Evolutionary conservation across 2,329 filamentous ascomycete species (phyloP).

Genomic region (Aspergillus niger): DNA sequence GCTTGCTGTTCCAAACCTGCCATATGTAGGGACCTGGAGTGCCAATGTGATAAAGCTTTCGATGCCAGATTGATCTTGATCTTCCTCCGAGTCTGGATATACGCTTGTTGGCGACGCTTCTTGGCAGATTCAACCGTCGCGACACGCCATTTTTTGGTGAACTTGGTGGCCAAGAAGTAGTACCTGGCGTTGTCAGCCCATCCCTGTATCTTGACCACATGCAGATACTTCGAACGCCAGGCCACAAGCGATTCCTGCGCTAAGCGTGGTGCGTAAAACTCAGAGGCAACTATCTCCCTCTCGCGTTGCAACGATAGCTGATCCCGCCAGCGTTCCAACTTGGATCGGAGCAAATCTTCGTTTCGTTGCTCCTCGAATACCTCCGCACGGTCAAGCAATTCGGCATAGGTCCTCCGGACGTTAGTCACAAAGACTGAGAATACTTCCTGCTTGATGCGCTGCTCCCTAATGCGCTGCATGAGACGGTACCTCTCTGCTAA

Average conservation of each 20-base stretch:
- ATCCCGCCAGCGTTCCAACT: conserved; percentile 42
- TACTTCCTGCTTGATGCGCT: conserved; percentile 41
- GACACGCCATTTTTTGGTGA: conserved; percentile 55
- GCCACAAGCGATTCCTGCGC: conserved; percentile 42
- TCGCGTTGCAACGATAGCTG: conserved; percentile 42
- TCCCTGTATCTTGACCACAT: conserved; percentile 51
- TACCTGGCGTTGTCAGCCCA: conserved; percentile 60
- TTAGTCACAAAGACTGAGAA: conserved; percentile 45
- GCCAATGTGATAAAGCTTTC: conserved; percentile 44
- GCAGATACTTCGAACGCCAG: conserved; percentile 42
- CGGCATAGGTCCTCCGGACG: conserved; percentile 40
- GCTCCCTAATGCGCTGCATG: conserved; percentile 43
- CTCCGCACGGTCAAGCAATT: conserved; percentile 40
- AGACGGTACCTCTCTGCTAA: conserved; percentile 50
- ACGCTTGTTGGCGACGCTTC: conserved; percentile 57
- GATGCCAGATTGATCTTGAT: conserved; percentile 58
- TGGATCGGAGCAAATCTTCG: conserved; percentile 37
- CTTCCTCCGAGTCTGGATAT: conserved; percentile 55
- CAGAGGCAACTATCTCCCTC: conserved; percentile 43
- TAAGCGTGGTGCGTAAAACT: conserved; percentile 47
- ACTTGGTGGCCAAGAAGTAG: conserved; percentile 55
- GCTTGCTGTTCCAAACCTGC: conserved; percentile 45
- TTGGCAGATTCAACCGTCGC: conserved; percentile 54
- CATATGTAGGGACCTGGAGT: conserved; percentile 34
- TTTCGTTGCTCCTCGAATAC: conserved; percentile 36